These are phyloP conservation scores for Nicotiana attenuata DNA, from an alignment of 257 asterid species.

Conservation along the genomic window DNA sequence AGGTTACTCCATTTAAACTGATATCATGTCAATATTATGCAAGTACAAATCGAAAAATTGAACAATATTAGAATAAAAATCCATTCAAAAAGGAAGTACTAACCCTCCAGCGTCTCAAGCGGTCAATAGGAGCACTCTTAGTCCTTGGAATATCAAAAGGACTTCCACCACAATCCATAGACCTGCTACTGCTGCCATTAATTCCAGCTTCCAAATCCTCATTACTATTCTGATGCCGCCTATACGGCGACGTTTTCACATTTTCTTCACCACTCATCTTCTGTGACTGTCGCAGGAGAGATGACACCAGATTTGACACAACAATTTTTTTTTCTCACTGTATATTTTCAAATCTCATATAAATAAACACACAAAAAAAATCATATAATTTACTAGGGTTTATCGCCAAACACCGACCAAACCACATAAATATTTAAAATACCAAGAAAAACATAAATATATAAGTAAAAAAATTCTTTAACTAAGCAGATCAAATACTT, in stretches of 20 bases:
- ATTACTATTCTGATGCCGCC: conserved; percentile 37
- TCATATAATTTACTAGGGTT: background rate
- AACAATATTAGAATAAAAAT: no score
- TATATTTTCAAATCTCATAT: background rate
- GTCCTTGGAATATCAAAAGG: conserved; percentile 76
- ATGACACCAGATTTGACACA: conserved; percentile 34
- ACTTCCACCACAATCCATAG: conserved; percentile 42
- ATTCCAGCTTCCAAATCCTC: conserved; percentile 56
- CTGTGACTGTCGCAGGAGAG: conserved; percentile 65
- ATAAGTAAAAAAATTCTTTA: no score
- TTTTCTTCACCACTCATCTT: conserved; percentile 7
- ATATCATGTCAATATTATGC: no score
- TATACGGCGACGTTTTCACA: conserved; percentile 43
- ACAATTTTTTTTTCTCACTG: conserved; percentile 4
- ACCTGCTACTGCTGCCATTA: conserved; percentile 10
- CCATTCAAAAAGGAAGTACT: no score
- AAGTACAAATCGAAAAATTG: no score
- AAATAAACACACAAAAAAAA: background rate
- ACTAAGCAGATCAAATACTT: no score
- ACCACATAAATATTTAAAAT: no score
- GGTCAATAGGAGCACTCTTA: conserved; percentile 71
- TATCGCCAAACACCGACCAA: background rate
- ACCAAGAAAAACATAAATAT: no score
- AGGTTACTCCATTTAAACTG: no score
- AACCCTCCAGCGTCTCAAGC: conserved; percentile 78